phyloP scores from a whole-genome alignment of 192 early-diverging fungal species.

The Gonapodya prolifera region DNA sequence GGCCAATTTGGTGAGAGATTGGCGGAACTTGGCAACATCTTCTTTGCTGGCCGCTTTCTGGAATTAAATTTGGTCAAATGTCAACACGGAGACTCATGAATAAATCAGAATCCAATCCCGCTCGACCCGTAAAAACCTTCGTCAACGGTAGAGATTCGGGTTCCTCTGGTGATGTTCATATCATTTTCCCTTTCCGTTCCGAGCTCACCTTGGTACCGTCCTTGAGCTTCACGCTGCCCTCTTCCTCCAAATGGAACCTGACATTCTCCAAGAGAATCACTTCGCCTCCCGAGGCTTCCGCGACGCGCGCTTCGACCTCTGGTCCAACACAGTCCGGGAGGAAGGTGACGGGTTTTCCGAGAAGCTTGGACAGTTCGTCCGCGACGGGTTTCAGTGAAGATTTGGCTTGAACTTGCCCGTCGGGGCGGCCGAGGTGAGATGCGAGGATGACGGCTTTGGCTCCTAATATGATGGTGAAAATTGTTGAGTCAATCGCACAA shows the following conservation, averaged over 20 bases:
- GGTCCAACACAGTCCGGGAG: constrained; percentile 86
- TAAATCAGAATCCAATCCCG: neutral
- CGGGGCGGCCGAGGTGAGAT: constrained; percentile 94
- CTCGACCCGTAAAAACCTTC: neutral
- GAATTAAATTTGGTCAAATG: neutral
- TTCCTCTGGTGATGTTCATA: neutral
- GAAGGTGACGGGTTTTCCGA: constrained; percentile 78
- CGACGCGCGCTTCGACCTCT: constrained; percentile 67
- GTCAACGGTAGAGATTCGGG: no score
- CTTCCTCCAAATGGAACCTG: constrained; percentile 97
- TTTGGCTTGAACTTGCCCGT: constrained; percentile 76
- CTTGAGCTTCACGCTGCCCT: constrained; percentile 83
- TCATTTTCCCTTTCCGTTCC: neutral
- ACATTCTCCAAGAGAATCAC: constrained; percentile 95
- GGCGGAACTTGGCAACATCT: constrained; percentile 76
- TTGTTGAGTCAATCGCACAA: neutral
- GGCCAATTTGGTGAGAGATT: constrained; percentile 81
- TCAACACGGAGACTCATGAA: neutral
- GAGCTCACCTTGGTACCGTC: constrained; percentile 60
- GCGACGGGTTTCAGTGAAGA: constrained; percentile 88
- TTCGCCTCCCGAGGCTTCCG: constrained; percentile 44
- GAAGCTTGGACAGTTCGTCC: constrained; percentile 61
- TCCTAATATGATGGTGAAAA: constrained; percentile 22
- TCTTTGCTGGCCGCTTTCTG: constrained; percentile 70
- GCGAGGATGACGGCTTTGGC: constrained; percentile 85